phyloP scores from a whole-genome alignment of 176 grass and related monocot species.

The Oropetium thomaeum region DNA sequence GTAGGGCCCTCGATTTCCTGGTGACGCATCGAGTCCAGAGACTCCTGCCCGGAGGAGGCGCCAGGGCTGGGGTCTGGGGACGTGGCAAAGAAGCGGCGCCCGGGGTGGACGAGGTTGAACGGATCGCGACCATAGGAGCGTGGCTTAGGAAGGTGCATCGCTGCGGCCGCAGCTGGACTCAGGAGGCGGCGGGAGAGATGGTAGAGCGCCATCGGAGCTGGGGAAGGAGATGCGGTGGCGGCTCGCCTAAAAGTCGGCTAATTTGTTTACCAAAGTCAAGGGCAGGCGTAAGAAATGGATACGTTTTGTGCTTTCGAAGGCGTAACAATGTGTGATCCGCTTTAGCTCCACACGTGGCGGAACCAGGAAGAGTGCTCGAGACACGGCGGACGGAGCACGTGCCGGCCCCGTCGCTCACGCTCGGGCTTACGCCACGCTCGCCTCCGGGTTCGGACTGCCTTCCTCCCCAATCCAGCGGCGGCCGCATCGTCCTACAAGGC shows the following conservation, averaged over 20 bases:
- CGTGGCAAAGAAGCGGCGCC: constrained; percentile 36
- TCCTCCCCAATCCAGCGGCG: constrained; percentile 43
- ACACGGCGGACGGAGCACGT: background rate
- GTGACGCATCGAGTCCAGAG: constrained; percentile 50
- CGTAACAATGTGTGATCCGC: accelerated
- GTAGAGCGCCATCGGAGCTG: constrained; percentile 39
- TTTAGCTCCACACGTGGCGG: background rate
- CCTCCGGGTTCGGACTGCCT: constrained; percentile 16
- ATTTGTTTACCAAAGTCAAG: background rate
- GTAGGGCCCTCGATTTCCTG: constrained; percentile 96
- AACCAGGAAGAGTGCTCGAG: background rate
- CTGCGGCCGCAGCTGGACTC: constrained; percentile 4
- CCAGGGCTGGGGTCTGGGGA: constrained; percentile 2
- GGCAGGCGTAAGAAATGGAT: background rate
- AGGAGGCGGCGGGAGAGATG: constrained; percentile 48
- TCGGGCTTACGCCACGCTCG: too few relatives aligned
- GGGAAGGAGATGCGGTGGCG: background rate
- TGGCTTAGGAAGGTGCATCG: background rate
- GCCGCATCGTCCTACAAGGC: background rate
- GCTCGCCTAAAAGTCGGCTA: background rate
- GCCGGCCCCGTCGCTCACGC: background rate
- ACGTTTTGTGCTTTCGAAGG: background rate
- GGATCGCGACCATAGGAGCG: constrained; percentile 11
- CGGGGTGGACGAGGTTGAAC: constrained; percentile 19
- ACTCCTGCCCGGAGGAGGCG: background rate